Conservation (phyloP, 495 filamentous ascomycete species). For the Viridothelium virens region DNA sequence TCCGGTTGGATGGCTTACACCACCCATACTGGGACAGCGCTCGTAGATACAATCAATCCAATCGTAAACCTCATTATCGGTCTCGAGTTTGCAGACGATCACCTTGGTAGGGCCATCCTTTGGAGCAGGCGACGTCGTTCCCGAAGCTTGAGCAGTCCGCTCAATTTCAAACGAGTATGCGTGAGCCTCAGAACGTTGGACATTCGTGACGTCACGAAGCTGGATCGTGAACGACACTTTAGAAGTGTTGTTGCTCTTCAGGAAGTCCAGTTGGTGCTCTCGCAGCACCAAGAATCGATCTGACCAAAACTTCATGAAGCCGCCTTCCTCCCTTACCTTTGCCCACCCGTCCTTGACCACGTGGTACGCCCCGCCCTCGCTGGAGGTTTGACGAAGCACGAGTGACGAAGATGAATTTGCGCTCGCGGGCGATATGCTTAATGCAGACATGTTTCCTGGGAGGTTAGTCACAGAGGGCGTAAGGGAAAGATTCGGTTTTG, state of each 20-base stretch:
- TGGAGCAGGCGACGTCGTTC: constrained; percentile 43
- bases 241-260: constrained; percentile 71
- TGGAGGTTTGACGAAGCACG: constrained; percentile 40
- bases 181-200: constrained; percentile 76
- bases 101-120: constrained; percentile 73
- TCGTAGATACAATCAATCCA: constrained; percentile 98
- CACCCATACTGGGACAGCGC: constrained; percentile 92
- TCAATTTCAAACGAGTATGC: constrained; percentile 89
- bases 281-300: constrained; percentile 81
- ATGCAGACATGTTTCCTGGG: constrained; percentile 69
- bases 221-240: constrained; percentile 73
- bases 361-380: constrained; percentile 50
- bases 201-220: constrained; percentile 75
- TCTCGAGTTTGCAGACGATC: constrained; percentile 81
- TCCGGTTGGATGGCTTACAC: constrained; percentile 95
- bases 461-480: constrained; percentile 61
- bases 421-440: constrained; percentile 62
- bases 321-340: constrained; percentile 73
- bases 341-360: constrained; percentile 87
- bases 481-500: constrained; percentile 63
- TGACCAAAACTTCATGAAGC: constrained; percentile 78
- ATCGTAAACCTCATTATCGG: constrained; percentile 91
- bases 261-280: constrained; percentile 80
- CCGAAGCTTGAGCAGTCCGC: constrained; percentile 54
- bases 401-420: constrained; percentile 36